These are phyloP conservation scores for Colletotrichum navitas DNA, from an alignment of 2,329 filamentous ascomycete genomes.

Conservation along the genomic window DNA sequence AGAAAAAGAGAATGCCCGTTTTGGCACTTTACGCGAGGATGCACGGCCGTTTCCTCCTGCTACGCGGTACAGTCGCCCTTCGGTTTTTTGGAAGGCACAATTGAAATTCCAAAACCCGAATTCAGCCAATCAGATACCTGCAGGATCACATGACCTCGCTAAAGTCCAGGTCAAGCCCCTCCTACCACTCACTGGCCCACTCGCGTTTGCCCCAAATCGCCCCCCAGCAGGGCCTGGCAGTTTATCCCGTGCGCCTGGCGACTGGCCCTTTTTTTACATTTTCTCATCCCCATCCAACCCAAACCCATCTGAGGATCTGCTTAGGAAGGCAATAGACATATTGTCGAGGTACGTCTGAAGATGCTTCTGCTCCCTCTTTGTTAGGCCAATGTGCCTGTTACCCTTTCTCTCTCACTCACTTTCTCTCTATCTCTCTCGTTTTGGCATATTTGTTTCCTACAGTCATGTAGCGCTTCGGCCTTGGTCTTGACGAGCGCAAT, in stretches of 20 bases:
- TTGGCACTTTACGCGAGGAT: constrained; percentile 6
- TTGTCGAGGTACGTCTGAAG: constrained; percentile 74
- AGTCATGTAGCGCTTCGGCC: background rate
- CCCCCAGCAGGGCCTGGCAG: constrained; percentile 13
- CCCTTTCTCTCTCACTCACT: constrained; percentile 43
- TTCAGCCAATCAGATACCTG: background rate
- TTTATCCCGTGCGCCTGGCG: constrained; percentile 19
- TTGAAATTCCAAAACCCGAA: background rate
- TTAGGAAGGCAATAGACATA: constrained; percentile 72
- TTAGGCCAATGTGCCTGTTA: constrained; percentile 44
- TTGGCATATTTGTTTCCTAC: constrained; percentile 14
- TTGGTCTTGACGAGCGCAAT: constrained; percentile 16
- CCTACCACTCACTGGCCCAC: constrained; percentile 26
- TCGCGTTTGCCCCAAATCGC: background rate
- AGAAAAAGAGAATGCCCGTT: constrained; percentile 3
- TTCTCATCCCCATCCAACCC: constrained; percentile 49
- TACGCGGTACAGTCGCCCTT: background rate
- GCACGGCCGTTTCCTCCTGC: background rate
- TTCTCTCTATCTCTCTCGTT: constrained; percentile 37
- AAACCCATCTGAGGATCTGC: constrained; percentile 68
- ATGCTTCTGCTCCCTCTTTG: constrained; percentile 54
- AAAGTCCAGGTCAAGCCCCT: constrained; percentile 50
- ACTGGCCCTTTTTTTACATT: constrained; percentile 41
- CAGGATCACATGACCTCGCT: constrained; percentile 15
- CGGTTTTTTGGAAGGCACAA: constrained; percentile 12